Evolutionary conservation across 1,284 basidiomycete genomes (phyloP), one percentile per base, ranked within the genome.

Genomic region (Mycena sp.): DNA sequence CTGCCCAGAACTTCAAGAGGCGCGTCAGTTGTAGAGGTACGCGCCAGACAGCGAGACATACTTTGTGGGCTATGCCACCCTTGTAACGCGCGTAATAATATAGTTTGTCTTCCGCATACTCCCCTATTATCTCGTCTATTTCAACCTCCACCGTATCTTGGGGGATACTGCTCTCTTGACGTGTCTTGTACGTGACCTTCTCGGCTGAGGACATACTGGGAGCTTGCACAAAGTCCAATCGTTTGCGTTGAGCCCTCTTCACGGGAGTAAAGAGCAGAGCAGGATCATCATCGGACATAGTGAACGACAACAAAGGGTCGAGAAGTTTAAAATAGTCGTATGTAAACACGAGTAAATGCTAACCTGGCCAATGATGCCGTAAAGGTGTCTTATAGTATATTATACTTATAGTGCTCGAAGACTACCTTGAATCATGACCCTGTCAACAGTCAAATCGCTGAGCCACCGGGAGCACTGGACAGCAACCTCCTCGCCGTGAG

Each of bases 51-150:
- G 23, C 19, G 55, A 16, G 30, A 70, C 75, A 48, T 67, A 91
- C 91, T 77, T 82, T 87, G 67, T 84, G 81, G n/a, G 83, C 81
- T 26, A 87, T 81, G n/a, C 86, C 88, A 43, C 82, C 82, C 50
- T 77, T 73, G 65, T 81, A 83, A 43, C 85, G 82, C 45, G 85
- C 89, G 75, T 83, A 92, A 72, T 88, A 91, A 72, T 81, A 89
- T 17, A 78, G 72, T 23, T 72, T 72, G 21, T 68, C 68, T 5
- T 72, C 75, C 2, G 82, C 74, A 7, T 83, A 83, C 70, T 90
- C 87, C 12, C 89, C 90, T 61, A 90, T 80, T 25, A 92, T 76
- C 63, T 83, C 78, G 63, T 85, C 81, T 7, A 85, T 70, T 23
- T 69, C 66, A 43, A 79, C 69, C 32, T 79, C 75, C 1, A 73